Conservation (phyloP, 345 rosid species). For the Ricinus communis region DNA sequence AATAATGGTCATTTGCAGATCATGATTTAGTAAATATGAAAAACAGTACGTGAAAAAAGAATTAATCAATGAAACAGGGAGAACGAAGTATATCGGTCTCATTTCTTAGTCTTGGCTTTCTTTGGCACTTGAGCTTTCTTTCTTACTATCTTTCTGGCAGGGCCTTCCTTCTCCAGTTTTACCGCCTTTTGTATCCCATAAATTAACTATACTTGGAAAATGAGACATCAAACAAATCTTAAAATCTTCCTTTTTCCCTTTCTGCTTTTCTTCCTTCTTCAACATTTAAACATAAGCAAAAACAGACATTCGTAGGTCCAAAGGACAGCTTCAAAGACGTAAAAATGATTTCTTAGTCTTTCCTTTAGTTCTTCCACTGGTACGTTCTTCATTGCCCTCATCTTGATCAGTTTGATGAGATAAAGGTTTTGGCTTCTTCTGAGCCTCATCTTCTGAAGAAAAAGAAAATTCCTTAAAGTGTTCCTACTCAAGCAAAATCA, state of each 20-base stretch:
- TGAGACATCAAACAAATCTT: not conserved
- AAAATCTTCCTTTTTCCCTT: not conserved
- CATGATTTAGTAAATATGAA: not conserved
- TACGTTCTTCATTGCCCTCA: constrained; percentile 49
- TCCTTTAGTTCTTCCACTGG: constrained; percentile 49
- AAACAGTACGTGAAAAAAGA: not conserved
- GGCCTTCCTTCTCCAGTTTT: constrained; percentile 52
- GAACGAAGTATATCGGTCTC: not conserved
- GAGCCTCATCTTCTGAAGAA: constrained; percentile 83
- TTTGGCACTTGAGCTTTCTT: constrained; percentile 50
- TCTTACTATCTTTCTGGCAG: constrained; percentile 54
- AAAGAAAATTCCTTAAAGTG: constrained; percentile 84
- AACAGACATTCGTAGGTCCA: not conserved
- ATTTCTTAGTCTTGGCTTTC: constrained; percentile 46
- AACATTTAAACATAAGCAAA: not conserved
- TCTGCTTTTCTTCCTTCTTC: not conserved
- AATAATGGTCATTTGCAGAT: not conserved
- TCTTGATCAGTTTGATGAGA: constrained; percentile 45
- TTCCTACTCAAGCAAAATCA: constrained; percentile 72
- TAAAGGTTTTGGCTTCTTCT: constrained; percentile 47
- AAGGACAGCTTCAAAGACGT: constrained; percentile 27
- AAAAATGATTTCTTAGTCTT: constrained; percentile 64
- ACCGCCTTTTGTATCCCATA: constrained; percentile 51
- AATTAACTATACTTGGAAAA: no score
- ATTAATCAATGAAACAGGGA: not conserved